Conservation (phyloP, 441 rosid species). For the Flueggea neowawraea region DNA sequence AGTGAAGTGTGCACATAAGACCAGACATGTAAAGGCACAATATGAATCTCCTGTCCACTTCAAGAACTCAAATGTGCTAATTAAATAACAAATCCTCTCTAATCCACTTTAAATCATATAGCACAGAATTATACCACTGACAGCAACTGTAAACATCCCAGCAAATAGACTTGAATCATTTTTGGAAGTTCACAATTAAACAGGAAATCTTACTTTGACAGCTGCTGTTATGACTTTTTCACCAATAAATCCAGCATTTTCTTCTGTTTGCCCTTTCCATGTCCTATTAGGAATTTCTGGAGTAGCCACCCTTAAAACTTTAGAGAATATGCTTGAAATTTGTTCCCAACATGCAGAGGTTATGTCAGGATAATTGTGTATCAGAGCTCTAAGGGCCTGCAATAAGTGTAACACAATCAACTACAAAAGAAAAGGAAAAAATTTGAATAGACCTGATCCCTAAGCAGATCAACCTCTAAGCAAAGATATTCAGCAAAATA, state of each 20-base stretch:
- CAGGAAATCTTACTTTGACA: slow-evolving; percentile 50
- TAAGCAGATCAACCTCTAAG: not conserved
- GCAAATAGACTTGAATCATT: too few relatives aligned
- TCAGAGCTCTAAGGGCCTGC: slow-evolving; percentile 84
- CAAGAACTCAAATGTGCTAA: too few relatives aligned
- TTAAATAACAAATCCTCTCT: too few relatives aligned
- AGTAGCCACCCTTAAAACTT: slow-evolving; percentile 35
- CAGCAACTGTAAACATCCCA: too few relatives aligned
- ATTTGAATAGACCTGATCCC: not conserved
- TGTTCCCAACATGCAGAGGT: slow-evolving; percentile 62
- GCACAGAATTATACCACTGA: not conserved
- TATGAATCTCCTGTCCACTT: too few relatives aligned
- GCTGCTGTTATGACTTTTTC: slow-evolving; percentile 77
- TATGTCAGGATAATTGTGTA: slow-evolving; percentile 75
- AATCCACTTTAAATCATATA: not conserved
- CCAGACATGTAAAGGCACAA: too few relatives aligned
- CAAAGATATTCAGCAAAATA: not conserved
- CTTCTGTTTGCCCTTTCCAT: slow-evolving; percentile 54
- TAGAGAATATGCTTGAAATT: slow-evolving; percentile 48
- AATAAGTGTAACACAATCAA: not conserved
- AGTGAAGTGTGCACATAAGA: too few relatives aligned
- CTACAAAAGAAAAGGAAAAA: not conserved
- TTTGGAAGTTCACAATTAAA: not conserved
- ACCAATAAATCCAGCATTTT: slow-evolving; percentile 43
- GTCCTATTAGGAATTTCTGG: slow-evolving; percentile 44